A percentile compares a stretch with the other conserved stretches of the same genome.
phyloP scores from a whole-genome alignment of 1,284 basidiomycete species.

The Irpex rosettiformis region DNA sequence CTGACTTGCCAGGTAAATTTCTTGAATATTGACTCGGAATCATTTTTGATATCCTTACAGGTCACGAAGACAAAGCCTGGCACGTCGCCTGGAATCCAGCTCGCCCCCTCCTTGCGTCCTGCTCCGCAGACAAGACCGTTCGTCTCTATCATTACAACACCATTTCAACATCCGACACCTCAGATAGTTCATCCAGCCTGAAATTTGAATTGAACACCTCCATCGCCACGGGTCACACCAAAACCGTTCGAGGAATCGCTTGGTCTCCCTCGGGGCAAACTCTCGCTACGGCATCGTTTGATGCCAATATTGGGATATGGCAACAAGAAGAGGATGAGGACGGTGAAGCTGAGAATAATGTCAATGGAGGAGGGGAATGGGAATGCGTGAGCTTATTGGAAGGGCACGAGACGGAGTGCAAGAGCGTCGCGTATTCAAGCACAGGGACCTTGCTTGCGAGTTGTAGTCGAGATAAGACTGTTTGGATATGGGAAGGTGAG shows the following conservation, averaged over 20 bases:
- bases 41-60: constrained; percentile 30
- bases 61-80: constrained; percentile 90
- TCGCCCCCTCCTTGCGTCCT: constrained; percentile 83
- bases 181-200: too few relatives aligned
- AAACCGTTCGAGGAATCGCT: constrained; percentile 86
- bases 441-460: constrained; percentile 84
- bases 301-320: constrained; percentile 92
- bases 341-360: constrained; percentile 41
- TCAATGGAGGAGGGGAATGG: constrained; percentile 57
- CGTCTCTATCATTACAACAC: constrained; percentile 74
- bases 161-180: constrained; percentile 20
- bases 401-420: constrained; percentile 98
- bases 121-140: constrained; percentile 92
- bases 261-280: constrained; percentile 90
- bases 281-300: constrained; percentile 95
- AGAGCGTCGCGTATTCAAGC: constrained; percentile 85
- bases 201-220: constrained; percentile 56
- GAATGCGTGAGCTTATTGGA: constrained; percentile 88
- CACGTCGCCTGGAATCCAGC: constrained; percentile 89
- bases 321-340: constrained; percentile 56
- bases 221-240: constrained; percentile 82
- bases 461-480: constrained; percentile 94
- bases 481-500: constrained; percentile 98
- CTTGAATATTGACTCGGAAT: background rate
- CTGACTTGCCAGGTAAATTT: constrained; percentile 29